phyloP scores from a whole-genome alignment of 306 rosid genomes.

The Macrotyloma uniflorum region DNA sequence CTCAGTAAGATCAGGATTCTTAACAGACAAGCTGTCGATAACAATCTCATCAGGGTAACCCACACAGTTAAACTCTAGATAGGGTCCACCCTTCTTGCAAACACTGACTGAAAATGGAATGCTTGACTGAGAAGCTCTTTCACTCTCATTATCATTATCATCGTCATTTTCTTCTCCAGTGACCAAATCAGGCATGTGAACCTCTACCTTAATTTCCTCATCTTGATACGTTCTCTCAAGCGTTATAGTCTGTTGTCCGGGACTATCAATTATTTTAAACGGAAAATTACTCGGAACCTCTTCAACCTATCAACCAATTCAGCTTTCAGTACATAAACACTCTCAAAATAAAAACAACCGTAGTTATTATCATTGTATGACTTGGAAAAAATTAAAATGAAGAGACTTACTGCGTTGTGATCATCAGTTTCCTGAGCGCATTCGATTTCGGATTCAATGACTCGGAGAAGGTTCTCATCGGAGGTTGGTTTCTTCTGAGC shows the following conservation, averaged over 20 bases:
- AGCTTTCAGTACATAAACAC: background rate
- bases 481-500: conserved; percentile 47
- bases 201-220: conserved; percentile 79
- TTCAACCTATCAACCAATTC: conserved; percentile 58
- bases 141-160: conserved; percentile 44
- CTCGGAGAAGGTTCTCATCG: conserved; percentile 62
- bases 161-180: conserved; percentile 58
- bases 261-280: conserved; percentile 69
- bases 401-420: conserved; percentile 51
- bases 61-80: conserved; percentile 67
- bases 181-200: conserved; percentile 89
- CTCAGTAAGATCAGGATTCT: conserved; percentile 63
- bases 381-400: background rate
- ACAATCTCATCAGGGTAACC: conserved; percentile 82
- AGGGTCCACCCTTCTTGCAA: conserved; percentile 66
- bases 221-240: conserved; percentile 74
- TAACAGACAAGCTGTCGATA: conserved; percentile 71
- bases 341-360: background rate
- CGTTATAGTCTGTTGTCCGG: conserved; percentile 63
- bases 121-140: conserved; percentile 58
- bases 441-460: conserved; percentile 69
- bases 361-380: background rate
- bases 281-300: conserved; percentile 67
- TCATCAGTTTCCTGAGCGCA: conserved; percentile 68
- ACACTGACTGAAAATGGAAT: conserved; percentile 74